Evolutionary conservation across 139 green algal species (phyloP), one percentile per base, ranked within the genome.

Genomic region (Micractinium conductrix): DNA sequence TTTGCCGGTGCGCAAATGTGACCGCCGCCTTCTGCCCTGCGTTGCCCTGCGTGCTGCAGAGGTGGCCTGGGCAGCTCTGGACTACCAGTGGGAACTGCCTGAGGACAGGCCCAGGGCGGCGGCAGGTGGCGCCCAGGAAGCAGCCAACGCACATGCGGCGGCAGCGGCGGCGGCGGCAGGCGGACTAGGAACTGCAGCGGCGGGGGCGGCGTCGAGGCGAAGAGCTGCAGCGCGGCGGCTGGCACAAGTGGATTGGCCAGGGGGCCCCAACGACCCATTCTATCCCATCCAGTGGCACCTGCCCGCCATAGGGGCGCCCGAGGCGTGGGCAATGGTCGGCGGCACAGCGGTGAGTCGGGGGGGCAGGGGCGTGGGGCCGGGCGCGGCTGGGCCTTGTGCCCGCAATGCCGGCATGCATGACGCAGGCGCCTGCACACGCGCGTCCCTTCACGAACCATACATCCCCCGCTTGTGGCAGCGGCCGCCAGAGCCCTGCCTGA

Each of bases 281-380:
- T 81, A 79, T 55, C 28, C 50, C 22, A 9, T 55, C 30, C 85
- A 89, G 72, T 89, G 85, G 85, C 58, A 89, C 69, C 74, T 83
- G 35, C 70, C 67, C 70, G 55, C 58, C 26, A 79, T 87, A 43
- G 17, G 24, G 17, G 74, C 43, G 22, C 44, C 44, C 35, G 24
- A 40, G 45, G 85, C 85, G 22, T 89, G 85, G 85, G 80, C 78
- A 7, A 16, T 21, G 19, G 43, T n/a, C 35, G 86, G 53, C 43
- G 85, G 85, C 73, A 43, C 69, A 12, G 43, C 24, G 24, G 28
- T 69, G 65, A 72, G 65, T 21, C 8, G 53, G n/a, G n/a, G n/a
- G n/a, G n/a, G n/a, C n/a, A n/a, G n/a, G n/a, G n/a, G n/a, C n/a
- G n/a, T n/a, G n/a, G n/a, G n/a, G n/a, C n/a, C 5, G 53, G 24